Percentiles rank a stretch among this genome's conserved stretches.
phyloP scores from a whole-genome alignment of 2,329 filamentous ascomycete species.

The Camillea tinctor region DNA sequence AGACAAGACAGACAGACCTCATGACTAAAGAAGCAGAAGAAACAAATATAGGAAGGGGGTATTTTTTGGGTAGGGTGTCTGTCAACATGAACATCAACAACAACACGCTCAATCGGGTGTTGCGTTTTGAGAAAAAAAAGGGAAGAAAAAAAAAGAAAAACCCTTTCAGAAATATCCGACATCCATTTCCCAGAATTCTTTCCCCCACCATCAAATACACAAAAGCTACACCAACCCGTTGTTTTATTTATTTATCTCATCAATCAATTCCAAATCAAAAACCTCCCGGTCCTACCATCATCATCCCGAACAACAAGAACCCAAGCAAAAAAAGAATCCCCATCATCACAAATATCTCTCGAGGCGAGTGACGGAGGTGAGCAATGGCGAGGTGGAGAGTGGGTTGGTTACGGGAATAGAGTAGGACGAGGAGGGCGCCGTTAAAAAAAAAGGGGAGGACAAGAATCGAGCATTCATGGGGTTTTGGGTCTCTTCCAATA shows the following conservation, averaged over 20 bases:
- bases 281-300: no score
- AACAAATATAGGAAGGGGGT: background rate
- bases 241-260: background rate
- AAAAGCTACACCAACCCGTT: background rate
- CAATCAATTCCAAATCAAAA: background rate
- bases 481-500: constrained; percentile 66
- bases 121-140: background rate
- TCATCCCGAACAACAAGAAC: background rate
- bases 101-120: no score
- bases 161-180: no score
- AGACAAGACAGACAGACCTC: background rate
- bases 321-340: background rate
- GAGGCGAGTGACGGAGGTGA: background rate
- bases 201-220: background rate
- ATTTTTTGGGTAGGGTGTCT: constrained; percentile 1
- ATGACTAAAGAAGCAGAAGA: no score
- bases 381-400: no score
- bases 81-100: background rate
- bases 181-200: background rate
- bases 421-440: no score
- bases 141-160: background rate
- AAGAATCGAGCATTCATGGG: constrained; percentile 45
- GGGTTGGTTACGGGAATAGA: no score
- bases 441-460: background rate
- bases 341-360: no score